These are phyloP conservation scores for Sisymbrium altissimum DNA, from an alignment of 345 rosid genomes.

Conservation along the genomic window DNA sequence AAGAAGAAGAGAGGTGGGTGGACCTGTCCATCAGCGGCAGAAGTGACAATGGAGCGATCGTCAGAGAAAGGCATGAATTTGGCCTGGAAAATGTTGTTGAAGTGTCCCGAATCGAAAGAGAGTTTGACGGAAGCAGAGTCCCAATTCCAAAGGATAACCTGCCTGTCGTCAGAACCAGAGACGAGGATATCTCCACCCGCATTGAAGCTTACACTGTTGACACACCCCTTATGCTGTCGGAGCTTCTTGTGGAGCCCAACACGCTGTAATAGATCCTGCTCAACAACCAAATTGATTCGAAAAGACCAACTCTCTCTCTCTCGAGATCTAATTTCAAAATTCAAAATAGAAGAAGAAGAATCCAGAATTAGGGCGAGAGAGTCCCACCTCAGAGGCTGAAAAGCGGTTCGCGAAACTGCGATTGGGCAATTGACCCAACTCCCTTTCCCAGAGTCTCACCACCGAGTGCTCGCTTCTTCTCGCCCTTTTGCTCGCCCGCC, in stretches of 20 bases:
- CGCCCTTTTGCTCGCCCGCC: conserved; percentile 14
- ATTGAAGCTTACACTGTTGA: conserved; percentile 75
- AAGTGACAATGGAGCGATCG: conserved; percentile 71
- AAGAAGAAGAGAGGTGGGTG: too few relatives aligned
- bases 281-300: too few relatives aligned
- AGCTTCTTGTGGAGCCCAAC: conserved; percentile 62
- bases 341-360: too few relatives aligned
- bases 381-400: conserved; percentile 75
- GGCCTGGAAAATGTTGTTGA: conserved; percentile 69
- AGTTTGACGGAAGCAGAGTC: conserved; percentile 54
- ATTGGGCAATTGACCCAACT: conserved; percentile 65
- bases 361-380: too few relatives aligned
- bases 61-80: conserved; percentile 71
- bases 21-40: conserved; percentile 92
- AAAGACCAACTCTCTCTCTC: too few relatives aligned
- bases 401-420: conserved; percentile 66
- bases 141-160: conserved; percentile 79
- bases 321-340: too few relatives aligned
- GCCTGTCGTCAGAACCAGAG: conserved; percentile 83
- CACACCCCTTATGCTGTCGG: conserved; percentile 66
- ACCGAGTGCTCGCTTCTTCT: conserved; percentile 37
- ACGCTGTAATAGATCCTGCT: conserved; percentile 66
- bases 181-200: conserved; percentile 57
- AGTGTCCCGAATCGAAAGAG: conserved; percentile 69
- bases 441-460: conserved; percentile 58